Conservation (phyloP, 2,329 filamentous ascomycete genomes). For the Epichloe festucae region DNA sequence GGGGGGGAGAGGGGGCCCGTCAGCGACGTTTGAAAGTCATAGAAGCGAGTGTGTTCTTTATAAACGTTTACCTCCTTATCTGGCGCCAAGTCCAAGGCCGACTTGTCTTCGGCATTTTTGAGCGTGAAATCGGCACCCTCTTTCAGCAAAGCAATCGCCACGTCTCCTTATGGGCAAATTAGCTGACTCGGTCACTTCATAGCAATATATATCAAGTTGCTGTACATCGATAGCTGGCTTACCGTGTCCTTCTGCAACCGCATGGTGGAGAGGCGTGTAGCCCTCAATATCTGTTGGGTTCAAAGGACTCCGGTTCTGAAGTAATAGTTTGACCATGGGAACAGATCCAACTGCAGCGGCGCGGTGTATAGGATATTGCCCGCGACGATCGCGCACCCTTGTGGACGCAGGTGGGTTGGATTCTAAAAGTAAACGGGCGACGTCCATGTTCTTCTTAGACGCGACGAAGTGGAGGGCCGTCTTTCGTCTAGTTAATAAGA, state of each 20-base stretch:
- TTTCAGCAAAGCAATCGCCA: slow-evolving; percentile 70
- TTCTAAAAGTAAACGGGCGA: slow-evolving; percentile 63
- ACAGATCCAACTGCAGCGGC: slow-evolving; percentile 81
- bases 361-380: slow-evolving; percentile 83
- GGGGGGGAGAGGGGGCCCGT: background rate
- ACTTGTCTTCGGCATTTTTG: slow-evolving; percentile 54
- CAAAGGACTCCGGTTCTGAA: slow-evolving; percentile 66
- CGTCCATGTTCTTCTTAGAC: slow-evolving; percentile 77
- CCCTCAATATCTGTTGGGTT: slow-evolving; percentile 75
- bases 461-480: slow-evolving; percentile 85
- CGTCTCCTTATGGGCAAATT: slow-evolving; percentile 43
- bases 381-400: slow-evolving; percentile 68
- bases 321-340: slow-evolving; percentile 71
- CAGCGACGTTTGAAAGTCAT: slow-evolving; percentile 1
- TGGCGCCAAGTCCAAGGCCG: slow-evolving; percentile 73
- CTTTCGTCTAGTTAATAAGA: slow-evolving; percentile 25
- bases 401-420: slow-evolving; percentile 59
- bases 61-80: slow-evolving; percentile 57
- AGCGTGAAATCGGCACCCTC: slow-evolving; percentile 74
- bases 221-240: background rate
- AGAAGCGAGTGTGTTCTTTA: background rate
- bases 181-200: too few species aligned
- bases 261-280: slow-evolving; percentile 82
- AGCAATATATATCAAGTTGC: too few species aligned
- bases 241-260: slow-evolving; percentile 64